Evolutionary conservation across 2,329 filamentous ascomycete genomes (phyloP).

Genomic region (Exophiala spinifera): DNA sequence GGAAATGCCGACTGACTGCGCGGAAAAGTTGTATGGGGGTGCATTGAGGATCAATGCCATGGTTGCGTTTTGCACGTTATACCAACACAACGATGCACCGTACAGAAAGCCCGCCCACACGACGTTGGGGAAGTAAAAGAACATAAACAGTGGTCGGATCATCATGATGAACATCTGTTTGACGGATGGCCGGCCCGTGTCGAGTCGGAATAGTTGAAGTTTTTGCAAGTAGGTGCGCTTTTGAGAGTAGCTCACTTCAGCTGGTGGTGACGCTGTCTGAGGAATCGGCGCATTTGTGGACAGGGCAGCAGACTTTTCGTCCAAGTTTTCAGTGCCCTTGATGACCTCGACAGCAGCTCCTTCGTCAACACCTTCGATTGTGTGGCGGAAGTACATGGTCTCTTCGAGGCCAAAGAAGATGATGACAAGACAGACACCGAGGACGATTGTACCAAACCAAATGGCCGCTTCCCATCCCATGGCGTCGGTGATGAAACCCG

Average conservation of each 20-base stretch:
- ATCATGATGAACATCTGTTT: slow-evolving; percentile 20
- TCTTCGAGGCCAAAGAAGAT: slow-evolving; percentile 61
- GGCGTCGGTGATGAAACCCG: slow-evolving; percentile 24
- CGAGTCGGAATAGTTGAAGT: slow-evolving; percentile 3
- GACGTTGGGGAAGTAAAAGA: slow-evolving; percentile 37
- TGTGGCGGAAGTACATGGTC: slow-evolving; percentile 52
- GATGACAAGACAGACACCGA: slow-evolving; percentile 48
- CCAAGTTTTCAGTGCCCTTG: neutral
- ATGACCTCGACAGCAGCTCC: neutral
- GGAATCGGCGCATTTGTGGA: neutral
- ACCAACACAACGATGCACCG: slow-evolving; percentile 35
- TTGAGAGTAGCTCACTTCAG: too few relatives aligned
- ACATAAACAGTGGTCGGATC: slow-evolving; percentile 24
- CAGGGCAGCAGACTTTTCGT: neutral
- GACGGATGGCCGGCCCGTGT: slow-evolving; percentile 3
- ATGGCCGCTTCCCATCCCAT: slow-evolving; percentile 43
- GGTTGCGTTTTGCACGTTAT: slow-evolving; percentile 35
- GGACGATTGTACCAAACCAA: slow-evolving; percentile 56
- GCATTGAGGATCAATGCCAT: slow-evolving; percentile 31
- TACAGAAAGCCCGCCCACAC: slow-evolving; percentile 42
- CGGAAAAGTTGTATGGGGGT: slow-evolving; percentile 32
- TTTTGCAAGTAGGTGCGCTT: slow-evolving; percentile 23
- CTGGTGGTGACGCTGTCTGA: neutral
- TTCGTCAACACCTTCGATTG: slow-evolving; percentile 33
- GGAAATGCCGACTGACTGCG: slow-evolving; percentile 30